Percentiles rank a stretch among this genome's conserved stretches.
Conservation (phyloP, 164 flowering plant genomes). For the Tetracentron sinense region DNA sequence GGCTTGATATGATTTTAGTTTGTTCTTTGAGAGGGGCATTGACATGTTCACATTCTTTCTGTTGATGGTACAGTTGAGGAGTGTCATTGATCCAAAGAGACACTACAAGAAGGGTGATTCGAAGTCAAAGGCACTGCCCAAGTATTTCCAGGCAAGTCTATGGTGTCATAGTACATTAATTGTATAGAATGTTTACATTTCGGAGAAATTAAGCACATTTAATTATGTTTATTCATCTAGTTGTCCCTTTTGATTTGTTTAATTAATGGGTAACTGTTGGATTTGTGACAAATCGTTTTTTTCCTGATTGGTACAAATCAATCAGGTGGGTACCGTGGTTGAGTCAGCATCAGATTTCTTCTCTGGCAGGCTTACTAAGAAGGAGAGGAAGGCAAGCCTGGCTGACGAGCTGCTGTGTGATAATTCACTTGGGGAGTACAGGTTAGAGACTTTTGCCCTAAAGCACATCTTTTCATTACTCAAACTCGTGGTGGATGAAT, state of each 20-base stretch:
- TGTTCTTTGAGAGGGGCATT: background rate
- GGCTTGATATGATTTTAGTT: background rate
- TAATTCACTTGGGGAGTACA: conserved; percentile 42
- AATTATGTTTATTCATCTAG: background rate
- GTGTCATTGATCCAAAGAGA: conserved; percentile 83
- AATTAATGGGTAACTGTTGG: background rate
- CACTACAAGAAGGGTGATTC: conserved; percentile 81
- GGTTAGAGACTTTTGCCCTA: conserved; percentile 31
- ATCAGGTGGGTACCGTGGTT: conserved; percentile 79
- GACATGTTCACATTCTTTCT: background rate
- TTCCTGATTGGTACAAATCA: no score
- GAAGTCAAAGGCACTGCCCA: conserved; percentile 62
- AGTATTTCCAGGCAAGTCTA: conserved; percentile 75
- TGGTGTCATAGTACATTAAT: background rate
- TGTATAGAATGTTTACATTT: background rate
- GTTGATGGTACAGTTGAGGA: conserved; percentile 49
- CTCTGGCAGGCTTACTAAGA: conserved; percentile 75
- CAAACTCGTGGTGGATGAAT: background rate
- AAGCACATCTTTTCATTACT: background rate
- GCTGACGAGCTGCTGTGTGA: conserved; percentile 86
- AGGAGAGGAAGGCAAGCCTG: conserved; percentile 74
- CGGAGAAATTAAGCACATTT: background rate
- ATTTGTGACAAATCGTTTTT: no score
- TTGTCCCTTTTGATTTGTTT: background rate
- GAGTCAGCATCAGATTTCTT: conserved; percentile 68